Base-by-base conservation (phyloP, 768 basidiomycete genomes). In the Amanita jacksonii region DNA sequence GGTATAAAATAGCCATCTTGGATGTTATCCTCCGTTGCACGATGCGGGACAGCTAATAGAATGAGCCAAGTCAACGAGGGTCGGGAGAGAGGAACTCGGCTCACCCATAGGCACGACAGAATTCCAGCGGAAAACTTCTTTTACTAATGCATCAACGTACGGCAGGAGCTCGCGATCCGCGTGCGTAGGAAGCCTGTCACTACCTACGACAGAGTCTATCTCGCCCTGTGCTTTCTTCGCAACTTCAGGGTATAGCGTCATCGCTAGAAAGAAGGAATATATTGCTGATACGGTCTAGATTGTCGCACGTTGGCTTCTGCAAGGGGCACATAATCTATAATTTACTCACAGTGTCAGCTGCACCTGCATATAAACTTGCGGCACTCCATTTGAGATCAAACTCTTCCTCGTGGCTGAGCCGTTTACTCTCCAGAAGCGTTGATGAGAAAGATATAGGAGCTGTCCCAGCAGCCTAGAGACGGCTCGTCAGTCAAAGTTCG, bases 361-460 rank as follows among this genome's bases (percentile, higher is more conserved):
- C 79, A 33, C 74, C 79, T 72, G 71, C 68, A 56, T 77, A 76
- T 12, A 77, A 56, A 33, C 75, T 73, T n/a, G 70, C 70, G 24
- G 74, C 67, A 30, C 79, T 74, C 77, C 81, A 81, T 56, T 80
- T 84, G 46, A 85, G 64, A 48, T 76, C 71, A 40, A 69, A 61
- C 47, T 82, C 79, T 46, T 81, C 77, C 46, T 80, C 74, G 3
- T 61, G 57, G 37, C 60, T 71, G 23, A 77, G 53, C 8, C 63
- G 58, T 52, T 70, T 73, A 18, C 61, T 66, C 51, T 81, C 70
- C 20, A 84, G 67, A 45, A 79, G 57, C 20, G 67, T 64, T 18
- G 79, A 79, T 1, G 74, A 72, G 54, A 79, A 81, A 5, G 79
- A 84, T 12, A 65, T 54, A 16, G 66, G 57, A 16, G 72, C 73